Conservation (phyloP, 2,329 filamentous ascomycete species). For the Chaetomiaceae sp. region DNA sequence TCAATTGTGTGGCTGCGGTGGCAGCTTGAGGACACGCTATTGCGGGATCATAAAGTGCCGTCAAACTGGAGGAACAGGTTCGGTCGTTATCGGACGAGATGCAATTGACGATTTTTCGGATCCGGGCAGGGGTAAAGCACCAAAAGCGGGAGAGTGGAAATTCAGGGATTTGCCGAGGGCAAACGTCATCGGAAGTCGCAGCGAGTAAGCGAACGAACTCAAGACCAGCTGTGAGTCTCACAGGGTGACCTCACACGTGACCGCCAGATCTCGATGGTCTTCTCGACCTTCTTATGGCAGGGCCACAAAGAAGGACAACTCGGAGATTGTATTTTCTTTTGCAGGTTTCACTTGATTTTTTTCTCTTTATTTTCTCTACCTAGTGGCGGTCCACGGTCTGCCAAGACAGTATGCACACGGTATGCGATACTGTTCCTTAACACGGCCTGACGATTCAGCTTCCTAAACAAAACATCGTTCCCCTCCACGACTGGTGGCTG, state of each 20-base stretch:
- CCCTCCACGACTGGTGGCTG: neutral
- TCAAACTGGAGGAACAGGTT: neutral
- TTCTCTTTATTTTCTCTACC: no score
- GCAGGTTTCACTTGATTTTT: no score
- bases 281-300: no score
- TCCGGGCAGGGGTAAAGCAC: slow-evolving; percentile 11
- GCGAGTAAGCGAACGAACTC: no score
- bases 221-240: no score
- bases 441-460: neutral
- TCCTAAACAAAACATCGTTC: slow-evolving; percentile 17
- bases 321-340: no score
- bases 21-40: neutral
- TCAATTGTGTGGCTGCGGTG: neutral
- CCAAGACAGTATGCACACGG: neutral
- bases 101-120: slow-evolving; percentile 17
- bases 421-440: neutral
- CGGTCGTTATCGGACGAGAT: slow-evolving; percentile 18
- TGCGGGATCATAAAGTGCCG: neutral
- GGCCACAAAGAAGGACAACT: no score
- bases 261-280: no score
- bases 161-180: slow-evolving; percentile 14
- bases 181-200: slow-evolving; percentile 11
- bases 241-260: no score
- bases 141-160: slow-evolving; percentile 9
- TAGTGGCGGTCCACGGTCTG: neutral